Conservation (phyloP, 2,329 filamentous ascomycete species). For the Diaporthe amygdali region DNA sequence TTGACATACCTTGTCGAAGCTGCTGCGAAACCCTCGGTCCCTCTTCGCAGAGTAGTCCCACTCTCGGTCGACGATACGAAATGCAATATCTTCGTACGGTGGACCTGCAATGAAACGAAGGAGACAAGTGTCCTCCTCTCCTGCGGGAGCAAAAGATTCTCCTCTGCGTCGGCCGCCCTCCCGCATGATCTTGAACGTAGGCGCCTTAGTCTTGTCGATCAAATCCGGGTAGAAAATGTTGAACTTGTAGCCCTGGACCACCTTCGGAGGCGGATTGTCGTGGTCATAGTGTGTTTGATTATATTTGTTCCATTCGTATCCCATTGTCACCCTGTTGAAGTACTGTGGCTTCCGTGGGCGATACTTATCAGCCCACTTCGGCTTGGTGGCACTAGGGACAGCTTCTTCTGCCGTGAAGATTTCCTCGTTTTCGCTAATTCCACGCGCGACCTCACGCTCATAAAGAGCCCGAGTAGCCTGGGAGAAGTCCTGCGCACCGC, state of each 20-base stretch:
- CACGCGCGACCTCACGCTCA: conserved; percentile 89
- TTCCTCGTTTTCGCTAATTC: conserved; percentile 92
- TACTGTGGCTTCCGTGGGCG: conserved; percentile 91
- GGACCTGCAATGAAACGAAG: conserved; percentile 95
- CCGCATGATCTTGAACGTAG: conserved; percentile 93
- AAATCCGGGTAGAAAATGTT: conserved; percentile 99
- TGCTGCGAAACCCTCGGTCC: conserved; percentile 93
- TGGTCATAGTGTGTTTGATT: conserved; percentile 99
- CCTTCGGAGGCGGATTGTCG: conserved; percentile 95
- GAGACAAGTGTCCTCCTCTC: conserved; percentile 95
- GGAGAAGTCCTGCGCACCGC: conserved; percentile 79
- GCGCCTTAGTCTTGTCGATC: conserved; percentile 91
- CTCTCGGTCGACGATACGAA: conserved; percentile 96
- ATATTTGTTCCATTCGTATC: conserved; percentile 99
- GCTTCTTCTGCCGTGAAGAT: conserved; percentile 91
- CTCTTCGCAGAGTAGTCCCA: conserved; percentile 98
- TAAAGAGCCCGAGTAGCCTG: conserved; percentile 88
- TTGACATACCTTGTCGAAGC: conserved; percentile 87
- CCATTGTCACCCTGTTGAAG: conserved; percentile 98
- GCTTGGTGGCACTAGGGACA: conserved; percentile 66
- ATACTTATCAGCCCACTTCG: conserved; percentile 84
- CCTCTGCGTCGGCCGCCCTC: conserved; percentile 89
- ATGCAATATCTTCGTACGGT: conserved; percentile 96
- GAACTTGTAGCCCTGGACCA: conserved; percentile 99
- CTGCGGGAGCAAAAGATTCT: conserved; percentile 90